Conservation (phyloP, 331 rosid genomes). For the Arachis monticola region DNA sequence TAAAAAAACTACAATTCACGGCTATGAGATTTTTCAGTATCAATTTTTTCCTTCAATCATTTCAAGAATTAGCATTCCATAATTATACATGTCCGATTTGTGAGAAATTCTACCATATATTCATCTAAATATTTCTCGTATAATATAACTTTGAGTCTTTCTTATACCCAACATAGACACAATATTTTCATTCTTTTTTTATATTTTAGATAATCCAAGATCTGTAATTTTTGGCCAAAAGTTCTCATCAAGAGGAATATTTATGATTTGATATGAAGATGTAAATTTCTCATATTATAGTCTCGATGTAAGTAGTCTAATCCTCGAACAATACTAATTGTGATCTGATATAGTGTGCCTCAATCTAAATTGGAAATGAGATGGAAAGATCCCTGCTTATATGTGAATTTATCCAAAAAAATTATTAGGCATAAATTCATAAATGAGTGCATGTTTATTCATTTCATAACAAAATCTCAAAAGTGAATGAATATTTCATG, state of each 20-base stretch:
- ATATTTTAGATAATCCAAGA: slow-evolving; percentile 42
- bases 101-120: too few relatives aligned
- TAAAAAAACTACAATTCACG: too few relatives aligned
- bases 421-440: slow-evolving; percentile 52
- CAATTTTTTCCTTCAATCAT: too few relatives aligned
- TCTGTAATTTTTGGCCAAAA: slow-evolving; percentile 49
- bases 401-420: slow-evolving; percentile 42
- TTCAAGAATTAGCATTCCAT: too few relatives aligned
- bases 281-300: slow-evolving; percentile 43
- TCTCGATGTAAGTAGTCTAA: slow-evolving; percentile 50
- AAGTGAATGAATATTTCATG: slow-evolving; percentile 52
- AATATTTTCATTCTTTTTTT: too few relatives aligned
- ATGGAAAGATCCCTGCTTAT: not conserved
- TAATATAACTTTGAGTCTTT: too few relatives aligned
- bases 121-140: too few relatives aligned
- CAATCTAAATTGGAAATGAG: slow-evolving; percentile 23
- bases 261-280: slow-evolving; percentile 52
- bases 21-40: too few relatives aligned
- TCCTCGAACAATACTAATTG: slow-evolving; percentile 47
- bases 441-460: slow-evolving; percentile 41
- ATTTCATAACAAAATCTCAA: slow-evolving; percentile 46
- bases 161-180: too few relatives aligned
- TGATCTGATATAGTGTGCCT: slow-evolving; percentile 25
- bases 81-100: too few relatives aligned
- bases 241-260: slow-evolving; percentile 43